These are phyloP conservation scores for Dipodascopsis tothii DNA, from an alignment of 805 yeast species.

Conservation along the genomic window DNA sequence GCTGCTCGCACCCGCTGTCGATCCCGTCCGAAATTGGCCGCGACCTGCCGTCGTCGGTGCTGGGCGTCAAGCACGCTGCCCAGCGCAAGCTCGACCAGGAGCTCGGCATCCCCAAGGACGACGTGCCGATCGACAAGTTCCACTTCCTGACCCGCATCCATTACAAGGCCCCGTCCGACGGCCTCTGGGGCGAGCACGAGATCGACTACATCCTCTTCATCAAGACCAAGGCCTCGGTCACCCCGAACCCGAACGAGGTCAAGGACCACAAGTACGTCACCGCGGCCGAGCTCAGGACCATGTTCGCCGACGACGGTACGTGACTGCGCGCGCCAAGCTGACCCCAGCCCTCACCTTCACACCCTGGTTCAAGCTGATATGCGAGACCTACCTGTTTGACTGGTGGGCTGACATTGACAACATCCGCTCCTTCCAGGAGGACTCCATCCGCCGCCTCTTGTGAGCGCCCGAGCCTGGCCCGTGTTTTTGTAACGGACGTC, in stretches of 20 bases:
- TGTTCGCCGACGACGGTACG: slow-evolving; percentile 58
- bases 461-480: too few species aligned
- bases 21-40: slow-evolving; percentile 72
- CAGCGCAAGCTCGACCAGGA: slow-evolving; percentile 89
- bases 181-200: slow-evolving; percentile 95
- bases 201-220: slow-evolving; percentile 87
- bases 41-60: slow-evolving; percentile 50
- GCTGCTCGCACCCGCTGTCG: slow-evolving; percentile 96
- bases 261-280: slow-evolving; percentile 71
- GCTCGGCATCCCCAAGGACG: slow-evolving; percentile 65
- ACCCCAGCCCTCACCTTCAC: slow-evolving; percentile 58
- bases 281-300: slow-evolving; percentile 53
- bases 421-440: slow-evolving; percentile 42
- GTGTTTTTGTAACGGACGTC: too few species aligned
- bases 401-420: slow-evolving; percentile 85
- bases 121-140: slow-evolving; percentile 54
- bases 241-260: slow-evolving; percentile 75
- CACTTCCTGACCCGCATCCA: slow-evolving; percentile 88
- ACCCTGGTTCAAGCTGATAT: slow-evolving; percentile 96
- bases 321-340: not conserved
- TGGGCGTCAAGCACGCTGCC: slow-evolving; percentile 82
- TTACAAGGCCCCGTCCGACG: slow-evolving; percentile 73
- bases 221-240: slow-evolving; percentile 45
- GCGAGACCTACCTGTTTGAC: slow-evolving; percentile 78
- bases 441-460: slow-evolving; percentile 28